phyloP scores from a whole-genome alignment of 306 rosid species.

The Heteromeles arbutifolia region DNA sequence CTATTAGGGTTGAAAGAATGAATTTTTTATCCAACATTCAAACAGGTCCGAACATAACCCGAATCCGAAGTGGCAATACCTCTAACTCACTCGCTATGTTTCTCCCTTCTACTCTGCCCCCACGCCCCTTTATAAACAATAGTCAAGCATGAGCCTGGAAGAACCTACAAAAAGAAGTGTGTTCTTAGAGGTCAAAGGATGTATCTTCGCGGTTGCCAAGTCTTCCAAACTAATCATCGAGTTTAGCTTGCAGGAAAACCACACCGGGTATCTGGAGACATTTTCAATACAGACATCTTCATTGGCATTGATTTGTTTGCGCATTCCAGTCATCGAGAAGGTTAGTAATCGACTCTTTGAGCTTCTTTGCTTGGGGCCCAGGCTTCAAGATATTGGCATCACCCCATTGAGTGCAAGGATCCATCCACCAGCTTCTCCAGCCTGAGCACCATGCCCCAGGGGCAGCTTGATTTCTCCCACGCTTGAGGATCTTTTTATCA shows the following conservation, averaged over 20 bases:
- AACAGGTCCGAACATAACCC: constrained; percentile 12
- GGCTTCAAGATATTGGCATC: constrained; percentile 66
- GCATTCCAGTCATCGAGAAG: constrained; percentile 72
- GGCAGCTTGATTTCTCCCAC: constrained; percentile 38
- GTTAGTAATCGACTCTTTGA: constrained; percentile 52
- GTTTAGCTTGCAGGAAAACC: constrained; percentile 8
- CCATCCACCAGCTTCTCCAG: constrained; percentile 65
- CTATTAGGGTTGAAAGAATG: constrained; percentile 35
- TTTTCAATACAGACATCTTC: constrained; percentile 23
- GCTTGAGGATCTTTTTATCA: constrained; percentile 64
- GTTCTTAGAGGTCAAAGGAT: constrained; percentile 38
- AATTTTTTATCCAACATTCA: constrained; percentile 27
- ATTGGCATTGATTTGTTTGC: constrained; percentile 57
- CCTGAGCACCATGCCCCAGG: constrained; percentile 89
- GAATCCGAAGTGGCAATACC: constrained; percentile 18
- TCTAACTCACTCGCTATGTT: constrained; percentile 21
- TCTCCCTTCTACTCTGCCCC: constrained; percentile 24
- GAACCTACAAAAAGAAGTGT: constrained; percentile 16
- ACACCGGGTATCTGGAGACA: constrained; percentile 29
- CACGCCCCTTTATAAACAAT: constrained; percentile 24
- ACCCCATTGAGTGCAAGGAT: constrained; percentile 87
- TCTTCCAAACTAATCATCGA: constrained; percentile 15
- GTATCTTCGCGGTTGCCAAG: constrained; percentile 20
- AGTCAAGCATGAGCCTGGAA: constrained; percentile 20
- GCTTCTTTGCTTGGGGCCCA: constrained; percentile 70